Evolutionary conservation across 2,329 filamentous ascomycete species (phyloP).

Genomic region (Fusarium sp.): DNA sequence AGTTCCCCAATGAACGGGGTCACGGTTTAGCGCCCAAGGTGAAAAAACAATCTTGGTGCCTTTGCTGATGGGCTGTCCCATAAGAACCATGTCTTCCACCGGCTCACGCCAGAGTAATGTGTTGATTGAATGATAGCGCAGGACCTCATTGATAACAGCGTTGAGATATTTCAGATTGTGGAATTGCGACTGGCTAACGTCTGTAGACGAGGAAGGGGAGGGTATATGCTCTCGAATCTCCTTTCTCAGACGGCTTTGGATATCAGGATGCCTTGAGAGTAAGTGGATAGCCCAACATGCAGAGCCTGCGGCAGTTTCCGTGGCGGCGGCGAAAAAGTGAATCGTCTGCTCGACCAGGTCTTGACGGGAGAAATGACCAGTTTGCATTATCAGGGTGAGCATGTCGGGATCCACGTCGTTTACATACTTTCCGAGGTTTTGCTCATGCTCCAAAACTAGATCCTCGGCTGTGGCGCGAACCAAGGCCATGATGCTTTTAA

Average conservation of each 20-base stretch:
- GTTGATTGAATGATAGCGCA: neutral
- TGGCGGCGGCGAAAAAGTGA: neutral
- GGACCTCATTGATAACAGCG: accelerated
- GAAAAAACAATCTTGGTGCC: neutral
- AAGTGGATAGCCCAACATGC: neutral
- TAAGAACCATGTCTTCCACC: neutral
- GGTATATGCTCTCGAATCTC: neutral
- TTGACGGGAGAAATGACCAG: neutral
- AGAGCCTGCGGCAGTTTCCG: neutral
- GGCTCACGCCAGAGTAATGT: neutral
- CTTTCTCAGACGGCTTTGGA: neutral
- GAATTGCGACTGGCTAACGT: neutral
- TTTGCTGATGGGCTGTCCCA: neutral
- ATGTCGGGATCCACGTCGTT: accelerated
- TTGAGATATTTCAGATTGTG: neutral
- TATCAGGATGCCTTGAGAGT: neutral
- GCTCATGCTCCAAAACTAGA: neutral
- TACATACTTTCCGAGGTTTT: neutral
- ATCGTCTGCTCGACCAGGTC: neutral
- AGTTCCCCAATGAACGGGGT: neutral
- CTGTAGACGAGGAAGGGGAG: neutral
- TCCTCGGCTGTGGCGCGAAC: neutral
- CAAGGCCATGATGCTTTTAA: neutral
- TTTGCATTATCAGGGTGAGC: neutral
- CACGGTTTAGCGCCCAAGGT: neutral